Percentiles rank a stretch among this genome's conserved stretches.
phyloP scores from a whole-genome alignment of 768 basidiomycete species.

The Psilocybe cyanescens region DNA sequence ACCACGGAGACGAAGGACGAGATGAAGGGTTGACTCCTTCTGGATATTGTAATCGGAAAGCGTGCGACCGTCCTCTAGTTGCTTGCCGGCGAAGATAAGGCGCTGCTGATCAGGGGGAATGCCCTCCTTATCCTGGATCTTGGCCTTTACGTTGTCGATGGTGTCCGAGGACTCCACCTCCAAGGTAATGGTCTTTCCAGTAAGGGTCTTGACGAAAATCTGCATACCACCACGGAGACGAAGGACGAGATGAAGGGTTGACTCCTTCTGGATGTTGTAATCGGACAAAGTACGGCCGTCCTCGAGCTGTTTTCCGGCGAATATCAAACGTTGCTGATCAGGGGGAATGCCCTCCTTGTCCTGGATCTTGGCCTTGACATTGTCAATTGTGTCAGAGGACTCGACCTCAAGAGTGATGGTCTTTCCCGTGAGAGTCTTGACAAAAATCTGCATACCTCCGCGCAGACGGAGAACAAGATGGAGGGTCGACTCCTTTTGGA shows the following conservation, averaged over 20 bases:
- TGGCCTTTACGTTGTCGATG: slow-evolving; percentile 28
- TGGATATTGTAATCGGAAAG: slow-evolving; percentile 50
- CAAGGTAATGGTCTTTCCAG: slow-evolving; percentile 28
- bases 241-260: slow-evolving; percentile 23
- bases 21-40: slow-evolving; percentile 38
- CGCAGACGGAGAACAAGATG: slow-evolving; percentile 21
- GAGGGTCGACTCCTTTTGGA: slow-evolving; percentile 22
- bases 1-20: slow-evolving; percentile 38
- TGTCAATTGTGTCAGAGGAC: slow-evolving; percentile 26
- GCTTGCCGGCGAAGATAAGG: slow-evolving; percentile 29
- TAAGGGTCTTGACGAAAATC: slow-evolving; percentile 29
- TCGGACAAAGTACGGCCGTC: slow-evolving; percentile 24
- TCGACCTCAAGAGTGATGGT: slow-evolving; percentile 29
- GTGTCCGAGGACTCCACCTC: slow-evolving; percentile 28
- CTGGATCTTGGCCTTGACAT: slow-evolving; percentile 44
- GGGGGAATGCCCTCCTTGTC: slow-evolving; percentile 33
- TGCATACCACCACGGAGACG: slow-evolving; percentile 27
- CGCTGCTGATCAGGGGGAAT: slow-evolving; percentile 29
- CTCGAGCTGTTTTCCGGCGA: slow-evolving; percentile 26
- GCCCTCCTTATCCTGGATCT: slow-evolving; percentile 29
- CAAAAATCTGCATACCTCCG: slow-evolving; percentile 40
- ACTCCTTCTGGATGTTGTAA: slow-evolving; percentile 27
- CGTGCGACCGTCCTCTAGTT: slow-evolving; percentile 36
- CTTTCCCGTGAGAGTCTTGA: slow-evolving; percentile 76
- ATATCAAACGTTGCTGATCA: slow-evolving; percentile 25